Evolutionary conservation across 352 stramenopile species (phyloP).

Genomic region (Pythium aristosporum): DNA sequence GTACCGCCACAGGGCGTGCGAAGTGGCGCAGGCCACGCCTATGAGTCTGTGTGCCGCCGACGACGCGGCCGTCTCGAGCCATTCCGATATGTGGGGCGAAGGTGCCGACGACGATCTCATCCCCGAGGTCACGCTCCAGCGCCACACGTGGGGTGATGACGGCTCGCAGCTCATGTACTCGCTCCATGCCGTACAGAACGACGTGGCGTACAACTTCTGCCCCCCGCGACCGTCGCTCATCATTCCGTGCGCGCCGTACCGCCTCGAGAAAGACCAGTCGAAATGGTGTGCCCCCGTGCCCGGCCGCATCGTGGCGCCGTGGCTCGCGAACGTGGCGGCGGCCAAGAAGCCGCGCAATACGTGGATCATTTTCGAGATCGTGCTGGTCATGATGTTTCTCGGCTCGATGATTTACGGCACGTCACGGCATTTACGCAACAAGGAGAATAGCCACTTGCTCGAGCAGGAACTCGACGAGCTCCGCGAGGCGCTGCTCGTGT

Average conservation of each 20-base stretch:
- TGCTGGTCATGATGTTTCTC: conserved; percentile 50
- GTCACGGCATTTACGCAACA: conserved; percentile 10
- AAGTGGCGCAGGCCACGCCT: conserved; percentile 37
- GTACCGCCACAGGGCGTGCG: conserved; percentile 44
- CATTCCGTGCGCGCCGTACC: conserved; percentile 59
- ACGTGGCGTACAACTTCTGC: conserved; percentile 53
- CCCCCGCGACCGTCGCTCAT: conserved; percentile 47
- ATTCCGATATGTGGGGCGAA: conserved; percentile 57
- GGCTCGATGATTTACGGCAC: conserved; percentile 24
- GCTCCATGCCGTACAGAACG: conserved; percentile 42
- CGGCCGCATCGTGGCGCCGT: conserved; percentile 40
- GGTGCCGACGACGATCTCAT: conserved; percentile 50
- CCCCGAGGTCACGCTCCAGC: conserved; percentile 48
- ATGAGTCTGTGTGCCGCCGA: conserved; percentile 60
- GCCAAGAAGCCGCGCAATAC: conserved; percentile 50
- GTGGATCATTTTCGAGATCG: conserved; percentile 61
- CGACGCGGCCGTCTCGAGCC: conserved; percentile 29
- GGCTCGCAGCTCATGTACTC: conserved; percentile 51
- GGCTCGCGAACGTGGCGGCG: conserved; percentile 53
- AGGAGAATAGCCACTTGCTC: conserved; percentile 8
- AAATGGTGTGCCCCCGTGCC: conserved; percentile 40
- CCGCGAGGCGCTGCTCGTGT: conserved; percentile 16
- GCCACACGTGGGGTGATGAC: conserved; percentile 47
- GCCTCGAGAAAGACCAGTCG: conserved; percentile 30
- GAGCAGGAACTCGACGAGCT: conserved; percentile 14